A percentile compares a stretch with the other conserved stretches of the same genome.
These are phyloP conservation scores for Pleoardoris graminearum DNA, from an alignment of 2,329 filamentous ascomycete genomes.

Conservation along the genomic window DNA sequence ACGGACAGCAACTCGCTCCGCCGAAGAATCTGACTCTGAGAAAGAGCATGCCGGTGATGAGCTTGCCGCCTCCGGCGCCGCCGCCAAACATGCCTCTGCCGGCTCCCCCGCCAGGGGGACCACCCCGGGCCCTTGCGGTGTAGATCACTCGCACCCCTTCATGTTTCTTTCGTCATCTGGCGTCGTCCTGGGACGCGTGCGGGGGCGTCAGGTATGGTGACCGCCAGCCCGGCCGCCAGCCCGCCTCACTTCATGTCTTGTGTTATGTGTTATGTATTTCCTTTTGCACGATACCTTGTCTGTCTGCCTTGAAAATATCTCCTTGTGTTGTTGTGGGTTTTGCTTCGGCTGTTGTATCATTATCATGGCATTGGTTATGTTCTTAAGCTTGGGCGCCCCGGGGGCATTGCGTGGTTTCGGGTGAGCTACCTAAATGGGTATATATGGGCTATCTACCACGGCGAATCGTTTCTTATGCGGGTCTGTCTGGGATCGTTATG, in stretches of 20 bases:
- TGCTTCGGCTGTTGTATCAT: too few relatives aligned
- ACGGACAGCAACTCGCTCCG: conserved; percentile 17
- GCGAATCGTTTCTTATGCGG: too few relatives aligned
- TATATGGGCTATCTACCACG: too few relatives aligned
- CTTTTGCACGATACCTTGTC: conserved; percentile 3
- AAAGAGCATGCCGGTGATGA: conserved; percentile 45
- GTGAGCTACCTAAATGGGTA: too few relatives aligned
- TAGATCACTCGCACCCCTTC: background rate
- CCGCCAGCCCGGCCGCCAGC: background rate
- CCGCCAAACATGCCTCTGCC: conserved; percentile 53
- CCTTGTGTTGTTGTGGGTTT: too few relatives aligned
- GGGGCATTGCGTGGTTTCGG: too few relatives aligned
- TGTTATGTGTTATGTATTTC: conserved; percentile 4
- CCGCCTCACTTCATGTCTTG: background rate
- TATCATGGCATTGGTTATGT: too few relatives aligned
- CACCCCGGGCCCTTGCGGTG: conserved; percentile 10
- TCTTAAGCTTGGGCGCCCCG: too few relatives aligned
- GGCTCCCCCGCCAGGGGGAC: conserved; percentile 32
- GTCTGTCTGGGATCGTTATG: too few relatives aligned
- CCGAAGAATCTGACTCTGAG: conserved; percentile 29
- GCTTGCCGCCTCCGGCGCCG: conserved; percentile 51
- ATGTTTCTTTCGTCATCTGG: background rate
- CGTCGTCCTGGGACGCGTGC: background rate
- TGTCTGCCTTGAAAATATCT: too few relatives aligned
- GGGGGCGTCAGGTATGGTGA: background rate